Evolutionary conservation across 164 flowering plant species (phyloP).

Genomic region (Dillenia suffruticosa): DNA sequence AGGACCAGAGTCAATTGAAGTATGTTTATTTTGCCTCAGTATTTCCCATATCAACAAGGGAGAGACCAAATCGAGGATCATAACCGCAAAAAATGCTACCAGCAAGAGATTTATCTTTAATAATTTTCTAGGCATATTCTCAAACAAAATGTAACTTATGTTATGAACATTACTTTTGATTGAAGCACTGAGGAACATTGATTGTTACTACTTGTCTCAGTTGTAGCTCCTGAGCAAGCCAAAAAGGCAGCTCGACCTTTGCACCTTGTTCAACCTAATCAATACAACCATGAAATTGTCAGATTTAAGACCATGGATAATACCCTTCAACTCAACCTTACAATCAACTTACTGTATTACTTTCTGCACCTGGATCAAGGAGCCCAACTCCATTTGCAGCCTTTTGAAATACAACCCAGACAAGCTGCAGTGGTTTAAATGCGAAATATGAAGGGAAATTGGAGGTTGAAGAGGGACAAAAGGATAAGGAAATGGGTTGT

Average conservation of each 20-base stretch:
- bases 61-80: no score
- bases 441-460: neutral
- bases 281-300: slow-evolving; percentile 3
- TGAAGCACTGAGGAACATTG: slow-evolving; percentile 60
- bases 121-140: no score
- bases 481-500: neutral
- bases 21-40: no score
- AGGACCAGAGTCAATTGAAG: no score
- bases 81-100: no score
- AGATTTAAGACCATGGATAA: neutral
- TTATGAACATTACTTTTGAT: slow-evolving; percentile 52
- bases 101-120: no score
- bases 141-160: neutral
- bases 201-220: slow-evolving; percentile 56
- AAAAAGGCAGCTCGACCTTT: slow-evolving; percentile 82
- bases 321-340: neutral
- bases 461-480: neutral
- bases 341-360: slow-evolving; percentile 42
- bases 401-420: slow-evolving; percentile 66
- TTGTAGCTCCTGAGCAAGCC: slow-evolving; percentile 85
- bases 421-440: slow-evolving; percentile 29
- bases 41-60: no score
- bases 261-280: slow-evolving; percentile 82
- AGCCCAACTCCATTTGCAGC: slow-evolving; percentile 74
- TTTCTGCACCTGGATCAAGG: slow-evolving; percentile 79